Evolutionary conservation across 345 rosid genomes (phyloP).

Genomic region (Heritiera fomes): DNA sequence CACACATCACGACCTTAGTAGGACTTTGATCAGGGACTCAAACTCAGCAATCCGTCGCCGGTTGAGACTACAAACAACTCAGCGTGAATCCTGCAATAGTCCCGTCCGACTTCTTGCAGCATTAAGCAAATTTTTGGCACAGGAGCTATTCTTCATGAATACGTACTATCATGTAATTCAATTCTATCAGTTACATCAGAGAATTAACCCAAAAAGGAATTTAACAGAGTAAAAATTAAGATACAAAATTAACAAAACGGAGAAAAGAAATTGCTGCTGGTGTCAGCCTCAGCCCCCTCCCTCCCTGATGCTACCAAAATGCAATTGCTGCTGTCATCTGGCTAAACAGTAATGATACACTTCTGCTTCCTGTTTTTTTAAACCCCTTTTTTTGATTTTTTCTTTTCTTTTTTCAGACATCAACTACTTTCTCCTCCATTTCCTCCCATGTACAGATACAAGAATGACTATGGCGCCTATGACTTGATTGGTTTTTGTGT

Average conservation of each 20-base stretch:
- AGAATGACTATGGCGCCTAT: conserved; percentile 41
- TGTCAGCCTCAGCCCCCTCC: conserved; percentile 21
- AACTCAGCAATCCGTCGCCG: background rate
- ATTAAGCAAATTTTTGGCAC: background rate
- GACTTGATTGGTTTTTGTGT: conserved; percentile 33
- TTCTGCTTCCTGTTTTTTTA: conserved; percentile 19
- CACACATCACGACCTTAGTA: too few relatives aligned
- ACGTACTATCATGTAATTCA: conserved; percentile 50
- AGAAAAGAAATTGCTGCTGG: conserved; percentile 28
- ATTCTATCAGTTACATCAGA: conserved; percentile 63
- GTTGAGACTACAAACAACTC: background rate
- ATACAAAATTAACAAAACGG: conserved; percentile 51
- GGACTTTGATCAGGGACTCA: too few relatives aligned
- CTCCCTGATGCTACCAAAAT: conserved; percentile 47
- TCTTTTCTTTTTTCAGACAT: conserved; percentile 27
- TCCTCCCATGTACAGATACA: conserved; percentile 61
- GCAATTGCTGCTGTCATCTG: conserved; percentile 35
- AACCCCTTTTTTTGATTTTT: background rate
- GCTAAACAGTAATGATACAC: conserved; percentile 45
- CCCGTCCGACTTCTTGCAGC: background rate
- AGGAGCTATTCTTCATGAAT: conserved; percentile 26
- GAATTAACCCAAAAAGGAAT: conserved; percentile 28
- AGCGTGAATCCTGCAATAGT: background rate
- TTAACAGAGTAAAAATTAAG: conserved; percentile 38
- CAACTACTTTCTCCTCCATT: conserved; percentile 46